These are phyloP conservation scores for Plasmodium reichenowi DNA, from an alignment of 169 alveolate genomes.

Conservation along the genomic window DNA sequence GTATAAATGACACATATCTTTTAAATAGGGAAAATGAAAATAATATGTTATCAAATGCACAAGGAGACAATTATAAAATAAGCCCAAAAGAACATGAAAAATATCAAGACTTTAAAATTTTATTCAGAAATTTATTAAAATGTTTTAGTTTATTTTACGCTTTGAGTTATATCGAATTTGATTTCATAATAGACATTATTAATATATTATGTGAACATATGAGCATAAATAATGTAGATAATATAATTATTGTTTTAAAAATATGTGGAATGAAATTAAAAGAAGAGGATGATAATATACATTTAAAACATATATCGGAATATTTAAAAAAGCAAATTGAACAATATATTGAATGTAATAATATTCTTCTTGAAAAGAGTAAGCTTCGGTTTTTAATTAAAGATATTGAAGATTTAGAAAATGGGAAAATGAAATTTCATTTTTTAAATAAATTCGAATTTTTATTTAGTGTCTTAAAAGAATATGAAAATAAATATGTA, in stretches of 20 bases:
- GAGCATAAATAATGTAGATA: conserved; percentile 70
- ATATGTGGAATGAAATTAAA: conserved; percentile 65
- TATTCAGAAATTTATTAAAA: conserved; percentile 46
- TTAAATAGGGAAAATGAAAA: not conserved
- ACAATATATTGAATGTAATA: conserved; percentile 16
- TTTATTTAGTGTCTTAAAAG: conserved; percentile 47
- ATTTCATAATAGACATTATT: conserved; percentile 61
- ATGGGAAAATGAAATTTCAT: conserved; percentile 75
- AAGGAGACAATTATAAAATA: not conserved
- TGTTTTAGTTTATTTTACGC: conserved; percentile 68
- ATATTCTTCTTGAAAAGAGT: conserved; percentile 48
- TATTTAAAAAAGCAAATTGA: conserved; percentile 66
- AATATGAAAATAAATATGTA: conserved; percentile 44
- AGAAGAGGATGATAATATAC: conserved; percentile 44
- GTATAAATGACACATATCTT: not conserved
- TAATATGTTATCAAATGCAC: not conserved
- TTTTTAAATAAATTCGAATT: conserved; percentile 69
- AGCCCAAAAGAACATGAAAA: conserved; percentile 45
- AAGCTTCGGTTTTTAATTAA: conserved; percentile 64
- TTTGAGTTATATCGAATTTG: conserved; percentile 57
- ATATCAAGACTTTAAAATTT: conserved; percentile 54
- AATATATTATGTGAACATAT: conserved; percentile 67
- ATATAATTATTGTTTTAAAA: conserved; percentile 67
- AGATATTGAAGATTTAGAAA: conserved; percentile 73
- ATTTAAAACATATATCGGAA: conserved; percentile 45